Conservation (phyloP, 768 basidiomycete genomes). For the Mycena capillaripes region DNA sequence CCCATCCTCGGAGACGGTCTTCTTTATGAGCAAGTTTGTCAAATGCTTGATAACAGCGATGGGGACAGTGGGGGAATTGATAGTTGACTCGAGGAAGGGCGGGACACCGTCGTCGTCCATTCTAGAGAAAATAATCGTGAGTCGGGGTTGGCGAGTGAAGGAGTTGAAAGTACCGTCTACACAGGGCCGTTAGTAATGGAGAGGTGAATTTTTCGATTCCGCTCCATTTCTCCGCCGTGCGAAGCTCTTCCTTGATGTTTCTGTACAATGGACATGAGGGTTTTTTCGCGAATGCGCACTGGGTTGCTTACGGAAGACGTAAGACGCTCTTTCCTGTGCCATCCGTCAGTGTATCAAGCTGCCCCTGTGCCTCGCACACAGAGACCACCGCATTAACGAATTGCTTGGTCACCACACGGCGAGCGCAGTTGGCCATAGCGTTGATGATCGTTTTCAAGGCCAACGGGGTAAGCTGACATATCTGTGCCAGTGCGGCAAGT, state of each 20-base stretch:
- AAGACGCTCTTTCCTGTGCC: conserved; percentile 58
- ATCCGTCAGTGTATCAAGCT: conserved; percentile 61
- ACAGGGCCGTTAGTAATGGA: conserved; percentile 62
- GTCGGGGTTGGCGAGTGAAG: not conserved
- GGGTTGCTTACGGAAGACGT: conserved; percentile 61
- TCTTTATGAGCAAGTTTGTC: conserved; percentile 45
- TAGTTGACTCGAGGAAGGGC: conserved; percentile 54
- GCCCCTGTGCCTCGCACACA: conserved; percentile 74
- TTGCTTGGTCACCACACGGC: conserved; percentile 65
- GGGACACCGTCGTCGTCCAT: conserved; percentile 47
- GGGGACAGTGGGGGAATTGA: conserved; percentile 52
- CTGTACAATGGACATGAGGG: conserved; percentile 45
- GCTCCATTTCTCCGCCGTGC: conserved; percentile 57
- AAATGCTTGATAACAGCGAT: conserved; percentile 48
- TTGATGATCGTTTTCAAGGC: conserved; percentile 73
- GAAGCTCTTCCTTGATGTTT: conserved; percentile 61
- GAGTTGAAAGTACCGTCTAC: conserved; percentile 47
- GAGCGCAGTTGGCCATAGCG: conserved; percentile 66
- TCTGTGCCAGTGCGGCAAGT: conserved; percentile 77
- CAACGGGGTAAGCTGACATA: conserved; percentile 67
- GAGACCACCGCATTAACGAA: conserved; percentile 76
- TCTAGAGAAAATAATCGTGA: conserved; percentile 37
- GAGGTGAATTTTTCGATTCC: conserved; percentile 71
- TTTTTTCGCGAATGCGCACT: not conserved
- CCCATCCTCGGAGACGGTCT: conserved; percentile 43